Conservation (phyloP, 306 rosid species). For the Vicia villosa region DNA sequence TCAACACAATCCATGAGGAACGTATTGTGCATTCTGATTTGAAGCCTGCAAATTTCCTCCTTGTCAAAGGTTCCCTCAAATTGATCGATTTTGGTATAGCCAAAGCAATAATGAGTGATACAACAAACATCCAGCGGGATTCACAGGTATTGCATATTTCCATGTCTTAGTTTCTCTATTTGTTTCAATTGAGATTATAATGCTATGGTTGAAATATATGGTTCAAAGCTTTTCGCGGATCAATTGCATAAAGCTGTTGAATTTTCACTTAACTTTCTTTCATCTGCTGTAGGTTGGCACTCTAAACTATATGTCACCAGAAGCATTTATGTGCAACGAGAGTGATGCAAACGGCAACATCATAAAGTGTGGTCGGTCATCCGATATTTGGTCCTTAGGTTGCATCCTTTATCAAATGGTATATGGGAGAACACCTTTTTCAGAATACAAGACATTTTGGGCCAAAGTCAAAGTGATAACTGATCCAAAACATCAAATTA, state of each 20-base stretch:
- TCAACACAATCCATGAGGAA: slow-evolving; percentile 89
- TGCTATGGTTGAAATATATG: neutral
- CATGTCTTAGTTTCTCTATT: neutral
- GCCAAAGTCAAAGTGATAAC: slow-evolving; percentile 92
- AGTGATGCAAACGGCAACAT: slow-evolving; percentile 80
- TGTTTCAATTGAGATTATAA: neutral
- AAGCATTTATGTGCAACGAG: slow-evolving; percentile 95
- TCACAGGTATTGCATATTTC: slow-evolving; percentile 64
- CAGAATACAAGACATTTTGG: slow-evolving; percentile 91
- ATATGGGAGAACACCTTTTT: slow-evolving; percentile 86
- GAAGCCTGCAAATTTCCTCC: slow-evolving; percentile 96
- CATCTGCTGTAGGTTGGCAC: slow-evolving; percentile 71
- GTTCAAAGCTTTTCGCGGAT: neutral
- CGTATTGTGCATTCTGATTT: slow-evolving; percentile 95
- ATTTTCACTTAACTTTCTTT: slow-evolving; percentile 12
- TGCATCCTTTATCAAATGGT: slow-evolving; percentile 99
- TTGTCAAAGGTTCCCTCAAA: slow-evolving; percentile 90
- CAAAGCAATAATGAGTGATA: slow-evolving; percentile 94
- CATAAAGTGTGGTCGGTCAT: slow-evolving; percentile 89
- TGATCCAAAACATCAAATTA: slow-evolving; percentile 77
- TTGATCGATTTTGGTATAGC: slow-evolving; percentile 96
- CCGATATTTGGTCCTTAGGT: slow-evolving; percentile 95
- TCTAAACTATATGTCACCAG: slow-evolving; percentile 96
- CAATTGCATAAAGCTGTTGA: slow-evolving; percentile 15
- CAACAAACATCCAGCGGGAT: slow-evolving; percentile 94